These are phyloP conservation scores for Tardiomyces digboiensis DNA, from an alignment of 1,139 yeast species.

Conservation along the genomic window DNA sequence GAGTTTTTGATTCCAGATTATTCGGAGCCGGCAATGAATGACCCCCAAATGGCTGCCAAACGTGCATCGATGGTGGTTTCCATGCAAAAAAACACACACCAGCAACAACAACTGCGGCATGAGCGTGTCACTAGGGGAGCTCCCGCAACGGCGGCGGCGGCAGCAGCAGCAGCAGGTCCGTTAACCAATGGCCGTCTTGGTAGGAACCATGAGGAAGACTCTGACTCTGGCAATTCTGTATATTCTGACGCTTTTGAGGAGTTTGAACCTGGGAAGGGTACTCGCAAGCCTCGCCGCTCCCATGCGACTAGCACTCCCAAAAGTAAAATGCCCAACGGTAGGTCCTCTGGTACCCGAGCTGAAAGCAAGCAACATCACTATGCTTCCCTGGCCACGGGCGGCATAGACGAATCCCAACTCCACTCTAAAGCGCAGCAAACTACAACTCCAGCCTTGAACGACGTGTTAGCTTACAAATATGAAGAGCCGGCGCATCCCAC, in stretches of 20 bases:
- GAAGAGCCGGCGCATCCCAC: too few species aligned
- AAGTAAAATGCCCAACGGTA: neutral
- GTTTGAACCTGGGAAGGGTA: neutral
- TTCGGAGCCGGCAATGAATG: neutral
- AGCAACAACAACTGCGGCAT: neutral
- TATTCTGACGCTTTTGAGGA: slow-evolving; percentile 20
- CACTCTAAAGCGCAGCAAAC: too few species aligned
- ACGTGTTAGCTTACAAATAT: too few species aligned
- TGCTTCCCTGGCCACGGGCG: neutral
- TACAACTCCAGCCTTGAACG: too few species aligned
- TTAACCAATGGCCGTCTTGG: slow-evolving; percentile 6
- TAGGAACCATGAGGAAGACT: slow-evolving; percentile 9
- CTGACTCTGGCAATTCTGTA: slow-evolving; percentile 18
- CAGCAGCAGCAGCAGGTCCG: slow-evolving; percentile 8
- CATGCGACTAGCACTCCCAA: neutral
- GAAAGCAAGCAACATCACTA: too few species aligned
- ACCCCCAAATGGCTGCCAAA: neutral
- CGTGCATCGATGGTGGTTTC: neutral
- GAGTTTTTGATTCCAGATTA: neutral
- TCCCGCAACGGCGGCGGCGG: slow-evolving; percentile 6
- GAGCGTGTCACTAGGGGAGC: neutral
- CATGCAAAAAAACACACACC: neutral
- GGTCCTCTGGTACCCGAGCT: neutral
- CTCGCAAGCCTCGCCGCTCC: neutral
- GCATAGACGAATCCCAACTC: too few species aligned